A percentile compares a stretch with the other conserved stretches of the same genome.
phyloP scores from a whole-genome alignment of 805 yeast species.

The Wickerhamiella brachini region DNA sequence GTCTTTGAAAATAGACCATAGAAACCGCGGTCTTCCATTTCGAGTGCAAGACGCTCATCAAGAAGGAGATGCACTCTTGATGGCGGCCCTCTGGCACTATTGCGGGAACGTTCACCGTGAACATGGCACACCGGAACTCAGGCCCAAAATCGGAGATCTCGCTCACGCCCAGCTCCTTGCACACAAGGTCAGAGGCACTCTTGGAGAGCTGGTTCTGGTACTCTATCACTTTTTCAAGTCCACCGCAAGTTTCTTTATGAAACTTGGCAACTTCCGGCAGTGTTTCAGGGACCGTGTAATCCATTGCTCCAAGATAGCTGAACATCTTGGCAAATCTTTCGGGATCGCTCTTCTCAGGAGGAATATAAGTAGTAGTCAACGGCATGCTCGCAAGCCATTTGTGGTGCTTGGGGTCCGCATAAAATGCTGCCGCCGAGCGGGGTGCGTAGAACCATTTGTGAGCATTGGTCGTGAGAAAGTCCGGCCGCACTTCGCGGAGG shows the following conservation, averaged over 20 bases:
- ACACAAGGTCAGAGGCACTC: conserved; percentile 30
- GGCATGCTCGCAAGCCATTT: conserved; percentile 41
- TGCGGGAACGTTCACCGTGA: conserved; percentile 30
- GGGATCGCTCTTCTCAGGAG: conserved; percentile 14
- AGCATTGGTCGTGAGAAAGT: conserved; percentile 45
- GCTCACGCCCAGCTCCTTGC: conserved; percentile 29
- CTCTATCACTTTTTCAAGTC: conserved; percentile 36
- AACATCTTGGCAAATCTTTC: conserved; percentile 21
- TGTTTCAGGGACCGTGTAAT: conserved; percentile 31
- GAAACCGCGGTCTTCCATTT: conserved; percentile 38
- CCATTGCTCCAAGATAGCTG: conserved; percentile 36
- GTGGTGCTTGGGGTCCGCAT: conserved; percentile 41
- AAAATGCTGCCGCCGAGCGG: conserved; percentile 43
- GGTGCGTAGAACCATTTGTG: conserved; percentile 61
- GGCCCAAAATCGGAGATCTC: conserved; percentile 27
- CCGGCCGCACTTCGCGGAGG: conserved; percentile 31
- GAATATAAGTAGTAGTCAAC: conserved; percentile 34
- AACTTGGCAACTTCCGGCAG: conserved; percentile 41
- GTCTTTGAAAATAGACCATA: conserved; percentile 28
- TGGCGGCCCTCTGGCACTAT: conserved; percentile 1
- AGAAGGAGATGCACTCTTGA: not conserved
- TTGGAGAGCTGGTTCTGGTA: conserved; percentile 36
- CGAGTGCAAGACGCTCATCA: conserved; percentile 13
- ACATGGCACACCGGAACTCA: conserved; percentile 30
- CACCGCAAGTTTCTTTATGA: conserved; percentile 36